phyloP scores from a whole-genome alignment of 768 basidiomycete species.

The Porpolomopsis calyptriformis region DNA sequence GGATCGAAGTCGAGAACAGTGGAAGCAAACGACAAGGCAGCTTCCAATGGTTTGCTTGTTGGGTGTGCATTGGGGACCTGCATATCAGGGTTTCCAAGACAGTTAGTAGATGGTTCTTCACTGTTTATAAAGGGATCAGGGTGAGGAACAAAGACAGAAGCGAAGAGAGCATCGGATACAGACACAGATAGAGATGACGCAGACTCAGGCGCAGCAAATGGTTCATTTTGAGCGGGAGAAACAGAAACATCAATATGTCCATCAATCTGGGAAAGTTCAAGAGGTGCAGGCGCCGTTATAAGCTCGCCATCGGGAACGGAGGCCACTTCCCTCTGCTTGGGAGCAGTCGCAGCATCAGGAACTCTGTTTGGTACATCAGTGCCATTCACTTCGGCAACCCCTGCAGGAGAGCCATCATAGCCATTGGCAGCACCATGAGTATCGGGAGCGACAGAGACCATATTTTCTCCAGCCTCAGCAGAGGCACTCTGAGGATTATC shows the following conservation, averaged over 20 bases:
- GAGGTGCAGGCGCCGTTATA: background rate
- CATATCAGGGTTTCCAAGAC: conserved; percentile 34
- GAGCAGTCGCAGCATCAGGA: conserved; percentile 4
- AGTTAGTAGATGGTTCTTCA: conserved; percentile 37
- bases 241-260: conserved; percentile 12
- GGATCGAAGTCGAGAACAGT: conserved; percentile 40
- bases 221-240: conserved; percentile 24
- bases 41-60: conserved; percentile 11
- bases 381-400: conserved; percentile 14
- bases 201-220: conserved; percentile 18
- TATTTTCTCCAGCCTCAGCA: conserved; percentile 9
- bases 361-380: background rate
- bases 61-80: conserved; percentile 23
- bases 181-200: too few relatives aligned
- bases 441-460: conserved; percentile 10
- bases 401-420: conserved; percentile 15
- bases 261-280: conserved; percentile 6
- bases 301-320: background rate
- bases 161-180: conserved; percentile 40
- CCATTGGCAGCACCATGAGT: conserved; percentile 19
- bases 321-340: conserved; percentile 2
- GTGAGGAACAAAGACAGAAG: conserved; percentile 29
- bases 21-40: conserved; percentile 39
- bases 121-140: conserved; percentile 26
- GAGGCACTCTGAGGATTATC: conserved; percentile 5